Evolutionary conservation across 2,329 filamentous ascomycete species (phyloP), one percentile per base, ranked within the genome.

Genomic region (Fusarium pseudograminearum): DNA sequence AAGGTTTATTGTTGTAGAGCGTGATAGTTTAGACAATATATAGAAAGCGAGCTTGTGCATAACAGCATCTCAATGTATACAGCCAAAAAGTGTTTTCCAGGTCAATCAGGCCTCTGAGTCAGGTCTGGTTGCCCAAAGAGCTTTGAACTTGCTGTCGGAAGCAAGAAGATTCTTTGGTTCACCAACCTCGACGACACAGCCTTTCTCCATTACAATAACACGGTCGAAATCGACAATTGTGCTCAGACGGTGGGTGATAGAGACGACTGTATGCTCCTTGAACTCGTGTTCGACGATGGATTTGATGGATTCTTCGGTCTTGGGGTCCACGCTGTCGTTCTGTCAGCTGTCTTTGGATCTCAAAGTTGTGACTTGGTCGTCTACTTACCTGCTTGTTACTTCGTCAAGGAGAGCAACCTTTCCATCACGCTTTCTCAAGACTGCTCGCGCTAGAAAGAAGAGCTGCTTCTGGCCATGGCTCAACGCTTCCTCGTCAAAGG

Each of bases 381-480:
- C 10, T 10, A 74, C 74, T 73, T 77, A 78, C 76, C 72, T 77
- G 70, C 74, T 77, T 7, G 69, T 77, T 2, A 65, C 81, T 78
- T 85, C 83, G 50, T 85, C 83, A 8, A 85, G 65, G 4, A 86
- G 75, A 3, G 86, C 72, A 7, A 87, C 71, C 12, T 69, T 81
- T 3, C 78, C 76, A 10, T 70, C 67, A n/a, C 77, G 70, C 48
- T 73, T 78, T 11, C 79, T 74, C 26, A 86, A 67, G 16, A 87
- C 75, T 0, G 84, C 81, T 24, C 85, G 77, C 0, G 84, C 84
- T 2, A 88, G 74, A 40, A 80, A 83, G 61, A 87, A 83, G 12
- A 87, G 76, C 72, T 87, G 85, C 47, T 79, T 79, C 72, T 88
- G 82, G 1, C 85, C 85, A 45, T 83, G 79, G 3, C 80, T 83